phyloP scores from a whole-genome alignment of 208 protist species.

The Lotmaria passim region DNA sequence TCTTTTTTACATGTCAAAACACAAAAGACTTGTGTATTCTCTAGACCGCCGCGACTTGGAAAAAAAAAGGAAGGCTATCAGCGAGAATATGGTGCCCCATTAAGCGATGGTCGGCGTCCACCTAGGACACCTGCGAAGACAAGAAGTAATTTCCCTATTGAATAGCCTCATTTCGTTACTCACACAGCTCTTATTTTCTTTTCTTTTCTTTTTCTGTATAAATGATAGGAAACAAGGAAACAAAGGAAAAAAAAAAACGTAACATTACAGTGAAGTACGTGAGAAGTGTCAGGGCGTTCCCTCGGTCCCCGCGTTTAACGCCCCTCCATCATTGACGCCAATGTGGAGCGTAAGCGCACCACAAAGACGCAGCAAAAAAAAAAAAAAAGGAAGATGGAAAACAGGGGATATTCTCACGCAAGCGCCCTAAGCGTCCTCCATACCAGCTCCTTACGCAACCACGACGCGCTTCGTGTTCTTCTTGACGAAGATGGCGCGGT shows the following conservation, averaged over 20 bases:
- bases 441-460: conserved; percentile 54
- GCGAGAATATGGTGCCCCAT: no score
- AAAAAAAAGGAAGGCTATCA: no score
- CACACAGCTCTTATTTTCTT: not conserved
- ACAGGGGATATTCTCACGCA: no score
- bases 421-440: no score
- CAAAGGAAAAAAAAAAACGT: conserved; percentile 4
- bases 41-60: no score
- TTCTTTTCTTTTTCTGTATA: not conserved
- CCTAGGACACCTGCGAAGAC: no score
- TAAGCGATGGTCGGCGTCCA: no score
- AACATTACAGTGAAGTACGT: not conserved
- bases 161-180: no score
- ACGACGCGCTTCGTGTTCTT: conserved; percentile 85
- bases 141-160: no score
- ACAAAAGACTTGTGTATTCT: no score
- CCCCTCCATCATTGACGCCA: not conserved
- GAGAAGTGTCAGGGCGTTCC: conserved; percentile 5
- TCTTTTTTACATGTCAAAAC: no score
- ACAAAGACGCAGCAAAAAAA: not conserved
- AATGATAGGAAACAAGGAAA: conserved; percentile 1
- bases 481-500: conserved; percentile 85
- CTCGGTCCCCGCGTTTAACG: not conserved
- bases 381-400: not conserved
- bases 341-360: not conserved